phyloP scores from a whole-genome alignment of 2,329 filamentous ascomycete species.

The Emmonsiellopsis sp. region DNA sequence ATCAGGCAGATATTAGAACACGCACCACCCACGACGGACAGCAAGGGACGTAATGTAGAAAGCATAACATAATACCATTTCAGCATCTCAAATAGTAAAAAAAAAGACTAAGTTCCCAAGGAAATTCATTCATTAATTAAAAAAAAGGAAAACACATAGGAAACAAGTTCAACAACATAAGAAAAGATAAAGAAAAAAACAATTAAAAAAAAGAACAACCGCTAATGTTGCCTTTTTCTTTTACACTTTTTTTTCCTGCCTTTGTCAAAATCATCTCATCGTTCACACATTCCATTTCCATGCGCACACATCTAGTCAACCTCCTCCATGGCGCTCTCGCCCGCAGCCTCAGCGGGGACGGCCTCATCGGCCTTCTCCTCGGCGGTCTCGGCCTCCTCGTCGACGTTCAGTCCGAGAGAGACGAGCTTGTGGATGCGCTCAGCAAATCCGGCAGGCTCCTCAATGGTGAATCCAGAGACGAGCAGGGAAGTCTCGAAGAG shows the following conservation, averaged over 20 bases:
- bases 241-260: slow-evolving; percentile 2
- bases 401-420: slow-evolving; percentile 92
- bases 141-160: background rate
- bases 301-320: slow-evolving; percentile 64
- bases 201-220: background rate
- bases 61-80: background rate
- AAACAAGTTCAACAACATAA: background rate
- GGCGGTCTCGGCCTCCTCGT: slow-evolving; percentile 71
- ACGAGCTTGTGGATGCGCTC: slow-evolving; percentile 99
- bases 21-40: too few relatives aligned
- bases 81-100: background rate
- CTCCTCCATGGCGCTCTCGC: slow-evolving; percentile 98
- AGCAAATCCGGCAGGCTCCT: slow-evolving; percentile 94
- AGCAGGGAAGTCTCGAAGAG: slow-evolving; percentile 98
- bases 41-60: too few relatives aligned
- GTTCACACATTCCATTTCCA: background rate
- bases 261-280: slow-evolving; percentile 3
- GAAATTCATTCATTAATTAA: background rate
- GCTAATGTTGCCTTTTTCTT: background rate
- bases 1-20: too few relatives aligned
- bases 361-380: slow-evolving; percentile 51
- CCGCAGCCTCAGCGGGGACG: slow-evolving; percentile 54
- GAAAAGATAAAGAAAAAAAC: background rate
- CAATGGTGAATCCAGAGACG: slow-evolving; percentile 98
- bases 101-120: background rate